Evolutionary conservation across 140 eudicot genomes (phyloP).

Genomic region (Bidens hawaiensis): DNA sequence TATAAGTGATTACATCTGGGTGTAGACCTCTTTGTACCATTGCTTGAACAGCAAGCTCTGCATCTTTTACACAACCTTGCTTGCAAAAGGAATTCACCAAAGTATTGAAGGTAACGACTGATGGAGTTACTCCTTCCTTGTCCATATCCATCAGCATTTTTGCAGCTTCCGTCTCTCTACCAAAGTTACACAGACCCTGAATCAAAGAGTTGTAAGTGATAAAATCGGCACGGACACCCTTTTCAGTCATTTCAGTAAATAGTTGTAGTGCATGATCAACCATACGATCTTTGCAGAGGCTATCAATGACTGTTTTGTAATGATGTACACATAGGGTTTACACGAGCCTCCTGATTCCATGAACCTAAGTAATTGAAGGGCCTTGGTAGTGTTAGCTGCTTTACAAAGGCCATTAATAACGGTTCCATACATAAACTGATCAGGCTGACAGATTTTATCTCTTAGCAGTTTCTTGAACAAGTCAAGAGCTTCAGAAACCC

Average conservation of each 20-base stretch:
- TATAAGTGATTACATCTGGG: background rate
- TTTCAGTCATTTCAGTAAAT: background rate
- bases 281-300: slow-evolving; percentile 21
- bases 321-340: slow-evolving; percentile 8
- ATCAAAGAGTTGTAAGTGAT: slow-evolving; percentile 3
- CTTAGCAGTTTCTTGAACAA: slow-evolving; percentile 5
- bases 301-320: slow-evolving; percentile 15
- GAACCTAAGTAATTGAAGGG: slow-evolving; percentile 14
- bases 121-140: background rate
- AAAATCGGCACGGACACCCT: background rate
- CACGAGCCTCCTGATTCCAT: slow-evolving; percentile 19
- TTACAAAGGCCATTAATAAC: slow-evolving; percentile 28
- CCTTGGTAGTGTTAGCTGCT: slow-evolving; percentile 12
- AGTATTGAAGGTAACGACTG: background rate
- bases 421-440: slow-evolving; percentile 6
- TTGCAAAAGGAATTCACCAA: slow-evolving; percentile 8
- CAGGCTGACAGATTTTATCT: background rate
- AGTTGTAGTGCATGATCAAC: background rate
- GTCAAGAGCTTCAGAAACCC: background rate
- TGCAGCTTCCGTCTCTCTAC: background rate
- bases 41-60: slow-evolving; percentile 12
- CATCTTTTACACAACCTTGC: background rate
- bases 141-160: background rate
- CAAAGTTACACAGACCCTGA: slow-evolving; percentile 12
- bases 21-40: slow-evolving; percentile 4